Conservation (phyloP, 495 filamentous ascomycete species). For the Trypethelium eluteriae region DNA sequence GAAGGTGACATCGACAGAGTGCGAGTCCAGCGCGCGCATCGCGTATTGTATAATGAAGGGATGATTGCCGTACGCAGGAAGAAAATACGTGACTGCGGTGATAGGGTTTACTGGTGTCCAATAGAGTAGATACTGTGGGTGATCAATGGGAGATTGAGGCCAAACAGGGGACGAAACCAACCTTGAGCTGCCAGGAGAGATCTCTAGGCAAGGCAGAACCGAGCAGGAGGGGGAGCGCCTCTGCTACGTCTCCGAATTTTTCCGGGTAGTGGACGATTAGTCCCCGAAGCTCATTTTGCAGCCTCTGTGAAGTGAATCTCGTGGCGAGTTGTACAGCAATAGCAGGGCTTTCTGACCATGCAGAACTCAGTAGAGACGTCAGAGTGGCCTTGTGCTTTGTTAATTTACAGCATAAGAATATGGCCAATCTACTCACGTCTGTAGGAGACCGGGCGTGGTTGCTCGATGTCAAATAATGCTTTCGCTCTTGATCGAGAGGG, state of each 20-base stretch:
- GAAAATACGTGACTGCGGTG: constrained; percentile 84
- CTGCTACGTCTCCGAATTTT: constrained; percentile 67
- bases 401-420: constrained; percentile 14
- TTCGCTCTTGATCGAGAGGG: constrained; percentile 64
- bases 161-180: constrained; percentile 29
- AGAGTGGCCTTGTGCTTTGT: constrained; percentile 41
- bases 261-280: constrained; percentile 74
- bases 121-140: constrained; percentile 70
- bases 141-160: constrained; percentile 32
- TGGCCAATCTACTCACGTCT: constrained; percentile 41
- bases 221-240: constrained; percentile 74
- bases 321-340: constrained; percentile 73
- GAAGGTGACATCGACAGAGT: constrained; percentile 92
- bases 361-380: constrained; percentile 59
- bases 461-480: constrained; percentile 44
- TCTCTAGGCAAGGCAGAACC: constrained; percentile 67
- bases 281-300: constrained; percentile 68
- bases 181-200: constrained; percentile 78
- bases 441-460: constrained; percentile 40
- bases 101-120: constrained; percentile 93
- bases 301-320: constrained; percentile 66
- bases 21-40: constrained; percentile 86
- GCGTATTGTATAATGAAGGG: constrained; percentile 95
- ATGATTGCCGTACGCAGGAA: constrained; percentile 89
- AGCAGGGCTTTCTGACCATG: constrained; percentile 75